Percentiles rank a stretch among this genome's conserved stretches.
Conservation (phyloP, 352 stramenopile genomes). For the Pythium coloratum region DNA sequence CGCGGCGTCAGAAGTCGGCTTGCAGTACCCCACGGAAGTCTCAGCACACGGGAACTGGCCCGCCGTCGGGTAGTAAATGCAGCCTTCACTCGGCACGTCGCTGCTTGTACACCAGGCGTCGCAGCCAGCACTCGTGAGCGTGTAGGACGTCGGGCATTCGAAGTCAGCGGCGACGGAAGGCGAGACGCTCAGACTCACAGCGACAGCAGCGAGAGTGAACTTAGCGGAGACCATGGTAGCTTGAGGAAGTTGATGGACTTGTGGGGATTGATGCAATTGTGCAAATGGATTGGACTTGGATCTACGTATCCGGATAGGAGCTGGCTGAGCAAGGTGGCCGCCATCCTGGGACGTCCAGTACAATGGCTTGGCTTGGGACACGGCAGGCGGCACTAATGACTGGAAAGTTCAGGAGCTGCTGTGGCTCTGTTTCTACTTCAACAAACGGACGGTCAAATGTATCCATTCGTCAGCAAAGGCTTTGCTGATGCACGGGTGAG, state of each 20-base stretch:
- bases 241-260: neutral
- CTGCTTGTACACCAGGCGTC: constrained; percentile 16
- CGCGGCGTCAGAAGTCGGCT: constrained; percentile 4
- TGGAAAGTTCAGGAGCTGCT: neutral
- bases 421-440: constrained; percentile 1
- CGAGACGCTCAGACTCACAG: neutral
- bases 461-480: neutral
- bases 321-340: neutral
- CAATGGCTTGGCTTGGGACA: neutral
- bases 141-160: constrained; percentile 20
- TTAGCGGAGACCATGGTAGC: constrained; percentile 5
- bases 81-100: constrained; percentile 16
- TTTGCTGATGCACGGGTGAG: neutral
- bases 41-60: constrained; percentile 17
- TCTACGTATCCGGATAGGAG: too few species aligned
- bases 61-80: constrained; percentile 23
- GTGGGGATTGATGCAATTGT: neutral
- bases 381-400: too few species aligned
- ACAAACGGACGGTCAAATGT: neutral
- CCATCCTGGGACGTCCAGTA: neutral
- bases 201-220: neutral
- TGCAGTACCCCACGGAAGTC: constrained; percentile 26
- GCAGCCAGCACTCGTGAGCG: constrained; percentile 22
- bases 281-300: neutral
- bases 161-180: neutral